Conservation (phyloP, 164 flowering plant species). For the Protea cynaroides region DNA sequence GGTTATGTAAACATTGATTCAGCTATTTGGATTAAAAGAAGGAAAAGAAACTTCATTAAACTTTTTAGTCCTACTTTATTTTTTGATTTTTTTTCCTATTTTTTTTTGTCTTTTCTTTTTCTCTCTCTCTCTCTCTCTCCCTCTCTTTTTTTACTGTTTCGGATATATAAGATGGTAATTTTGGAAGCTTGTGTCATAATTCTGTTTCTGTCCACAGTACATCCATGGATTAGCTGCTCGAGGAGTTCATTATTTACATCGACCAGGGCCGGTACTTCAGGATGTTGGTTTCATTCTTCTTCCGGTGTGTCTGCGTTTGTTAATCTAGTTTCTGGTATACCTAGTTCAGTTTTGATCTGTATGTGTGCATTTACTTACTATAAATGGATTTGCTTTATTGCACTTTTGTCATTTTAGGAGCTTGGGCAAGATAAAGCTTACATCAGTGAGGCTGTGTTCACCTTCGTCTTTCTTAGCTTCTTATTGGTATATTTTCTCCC, state of each 20-base stretch:
- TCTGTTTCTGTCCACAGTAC: conserved; percentile 45
- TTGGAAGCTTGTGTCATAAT: background rate
- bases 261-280: conserved; percentile 93
- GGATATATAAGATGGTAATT: conserved; percentile 2
- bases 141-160: no score
- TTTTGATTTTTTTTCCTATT: no score
- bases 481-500: conserved; percentile 55
- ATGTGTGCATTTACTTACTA: background rate
- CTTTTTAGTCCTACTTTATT: background rate
- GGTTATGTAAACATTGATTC: background rate
- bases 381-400: background rate
- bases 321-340: background rate
- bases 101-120: background rate
- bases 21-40: background rate
- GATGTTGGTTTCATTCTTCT: conserved; percentile 87
- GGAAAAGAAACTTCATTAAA: background rate
- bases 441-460: conserved; percentile 85
- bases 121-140: no score
- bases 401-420: conserved; percentile 40
- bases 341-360: background rate
- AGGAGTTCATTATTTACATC: conserved; percentile 94
- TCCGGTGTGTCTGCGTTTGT: conserved; percentile 50
- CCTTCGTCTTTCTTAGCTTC: conserved; percentile 68
- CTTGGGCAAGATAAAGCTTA: conserved; percentile 88
- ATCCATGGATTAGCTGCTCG: conserved; percentile 97